These are phyloP conservation scores for Prunus mongolica DNA, from an alignment of 306 rosid species.

Conservation along the genomic window DNA sequence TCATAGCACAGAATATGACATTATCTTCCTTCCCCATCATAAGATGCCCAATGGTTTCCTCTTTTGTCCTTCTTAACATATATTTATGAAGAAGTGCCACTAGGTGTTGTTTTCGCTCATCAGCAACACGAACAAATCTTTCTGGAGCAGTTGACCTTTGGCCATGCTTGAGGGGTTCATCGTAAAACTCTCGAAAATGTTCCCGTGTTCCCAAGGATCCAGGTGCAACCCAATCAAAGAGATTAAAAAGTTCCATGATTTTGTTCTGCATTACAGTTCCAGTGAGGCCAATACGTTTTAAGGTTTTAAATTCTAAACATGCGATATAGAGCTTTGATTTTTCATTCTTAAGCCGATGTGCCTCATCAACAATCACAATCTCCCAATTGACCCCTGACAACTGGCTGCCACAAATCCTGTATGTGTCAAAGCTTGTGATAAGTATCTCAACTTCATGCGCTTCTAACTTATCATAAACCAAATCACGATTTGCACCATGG, in stretches of 20 bases:
- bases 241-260: slow-evolving; percentile 87
- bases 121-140: slow-evolving; percentile 72
- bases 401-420: slow-evolving; percentile 66
- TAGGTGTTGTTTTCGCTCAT: slow-evolving; percentile 75
- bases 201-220: slow-evolving; percentile 94
- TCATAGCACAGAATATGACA: slow-evolving; percentile 84
- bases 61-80: slow-evolving; percentile 89
- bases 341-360: slow-evolving; percentile 88
- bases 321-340: slow-evolving; percentile 83
- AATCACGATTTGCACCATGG: slow-evolving; percentile 81
- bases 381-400: slow-evolving; percentile 69
- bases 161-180: slow-evolving; percentile 95
- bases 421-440: slow-evolving; percentile 88
- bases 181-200: slow-evolving; percentile 83
- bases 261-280: slow-evolving; percentile 96
- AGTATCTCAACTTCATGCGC: slow-evolving; percentile 64
- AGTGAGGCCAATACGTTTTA: slow-evolving; percentile 79
- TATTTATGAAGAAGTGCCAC: slow-evolving; percentile 67
- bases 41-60: slow-evolving; percentile 97
- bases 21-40: slow-evolving; percentile 99
- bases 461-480: slow-evolving; percentile 61
- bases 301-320: slow-evolving; percentile 71
- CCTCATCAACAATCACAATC: slow-evolving; percentile 78
- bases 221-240: slow-evolving; percentile 90
- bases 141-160: slow-evolving; percentile 93